Conservation (phyloP, 192 early-diverging fungal genomes). For the Pilaira anomala region DNA sequence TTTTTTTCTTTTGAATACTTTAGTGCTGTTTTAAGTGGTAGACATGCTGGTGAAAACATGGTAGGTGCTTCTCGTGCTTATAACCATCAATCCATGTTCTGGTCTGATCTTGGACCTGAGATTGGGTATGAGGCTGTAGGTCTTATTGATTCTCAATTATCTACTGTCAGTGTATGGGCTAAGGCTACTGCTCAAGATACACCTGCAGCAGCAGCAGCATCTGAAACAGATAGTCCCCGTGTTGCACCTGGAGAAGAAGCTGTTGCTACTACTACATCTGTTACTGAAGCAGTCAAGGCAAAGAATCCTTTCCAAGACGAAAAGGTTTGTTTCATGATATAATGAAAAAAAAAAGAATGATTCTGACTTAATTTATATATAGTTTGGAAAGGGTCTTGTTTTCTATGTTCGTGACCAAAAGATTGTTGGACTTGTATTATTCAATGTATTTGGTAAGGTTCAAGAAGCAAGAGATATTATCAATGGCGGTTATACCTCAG, state of each 20-base stretch:
- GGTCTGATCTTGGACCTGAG: slow-evolving; percentile 52
- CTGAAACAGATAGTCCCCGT: slow-evolving; percentile 34
- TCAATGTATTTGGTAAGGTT: slow-evolving; percentile 61
- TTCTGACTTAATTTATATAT: too few species aligned
- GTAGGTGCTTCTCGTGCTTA: slow-evolving; percentile 49
- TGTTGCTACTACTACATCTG: slow-evolving; percentile 26
- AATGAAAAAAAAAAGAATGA: too few species aligned
- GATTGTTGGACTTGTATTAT: slow-evolving; percentile 57
- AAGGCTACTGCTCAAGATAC: slow-evolving; percentile 41
- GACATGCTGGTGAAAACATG: slow-evolving; percentile 61
- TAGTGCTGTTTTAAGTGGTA: slow-evolving; percentile 57
- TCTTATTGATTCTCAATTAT: slow-evolving; percentile 50
- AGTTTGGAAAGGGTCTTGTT: slow-evolving; percentile 60
- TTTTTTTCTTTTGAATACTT: neutral
- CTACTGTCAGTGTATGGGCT: slow-evolving; percentile 63
- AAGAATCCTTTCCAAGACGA: slow-evolving; percentile 14
- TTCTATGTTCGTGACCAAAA: slow-evolving; percentile 55
- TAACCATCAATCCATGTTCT: slow-evolving; percentile 64
- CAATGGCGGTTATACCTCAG: slow-evolving; percentile 27
- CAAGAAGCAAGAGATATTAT: slow-evolving; percentile 60
- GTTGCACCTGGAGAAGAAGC: slow-evolving; percentile 20
- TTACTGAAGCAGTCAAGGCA: slow-evolving; percentile 23
- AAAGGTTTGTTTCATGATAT: slow-evolving; percentile 17
- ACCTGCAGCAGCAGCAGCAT: slow-evolving; percentile 21
- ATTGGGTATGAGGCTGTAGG: slow-evolving; percentile 61